Percentiles rank a stretch among this genome's conserved stretches.
These are phyloP conservation scores for Marasmius fiardii DNA, from an alignment of 1,284 basidiomycete genomes.

Conservation along the genomic window DNA sequence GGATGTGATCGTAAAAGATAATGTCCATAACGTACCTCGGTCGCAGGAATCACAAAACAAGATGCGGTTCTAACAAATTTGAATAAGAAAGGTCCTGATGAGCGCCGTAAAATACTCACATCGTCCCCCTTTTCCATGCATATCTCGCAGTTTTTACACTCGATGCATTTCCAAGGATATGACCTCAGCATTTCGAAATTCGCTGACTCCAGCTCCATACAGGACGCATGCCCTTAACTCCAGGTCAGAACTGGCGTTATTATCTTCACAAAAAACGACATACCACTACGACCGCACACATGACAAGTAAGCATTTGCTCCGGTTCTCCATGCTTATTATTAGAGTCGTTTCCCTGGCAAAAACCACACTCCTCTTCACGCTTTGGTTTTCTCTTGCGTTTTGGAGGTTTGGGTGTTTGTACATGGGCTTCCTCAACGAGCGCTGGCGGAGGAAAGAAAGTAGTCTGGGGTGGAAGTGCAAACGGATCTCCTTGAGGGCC, in stretches of 20 bases:
- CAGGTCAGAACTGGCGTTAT: not conserved
- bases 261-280: constrained; percentile 14
- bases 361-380: constrained; percentile 65
- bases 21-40: constrained; percentile 53
- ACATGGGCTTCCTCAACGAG: constrained; percentile 25
- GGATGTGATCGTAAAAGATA: constrained; percentile 1
- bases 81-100: constrained; percentile 6
- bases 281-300: constrained; percentile 60
- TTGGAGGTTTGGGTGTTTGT: constrained; percentile 39
- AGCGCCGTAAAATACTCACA: constrained; percentile 49
- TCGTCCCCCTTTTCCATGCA: constrained; percentile 87
- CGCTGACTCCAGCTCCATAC: constrained; percentile 56
- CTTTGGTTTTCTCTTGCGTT: constrained; percentile 48
- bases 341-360: constrained; percentile 58
- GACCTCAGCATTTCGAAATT: constrained; percentile 52
- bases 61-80: constrained; percentile 61
- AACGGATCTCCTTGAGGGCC: constrained; percentile 80
- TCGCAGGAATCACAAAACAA: constrained; percentile 96
- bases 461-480: constrained; percentile 53
- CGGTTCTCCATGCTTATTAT: constrained; percentile 50
- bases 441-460: constrained; percentile 39
- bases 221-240: constrained; percentile 70
- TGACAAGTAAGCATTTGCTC: constrained; percentile 70
- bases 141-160: constrained; percentile 93
- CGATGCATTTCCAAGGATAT: constrained; percentile 88